These are phyloP conservation scores for Trichosanthes truncata DNA, from an alignment of 306 rosid genomes.

Conservation along the genomic window DNA sequence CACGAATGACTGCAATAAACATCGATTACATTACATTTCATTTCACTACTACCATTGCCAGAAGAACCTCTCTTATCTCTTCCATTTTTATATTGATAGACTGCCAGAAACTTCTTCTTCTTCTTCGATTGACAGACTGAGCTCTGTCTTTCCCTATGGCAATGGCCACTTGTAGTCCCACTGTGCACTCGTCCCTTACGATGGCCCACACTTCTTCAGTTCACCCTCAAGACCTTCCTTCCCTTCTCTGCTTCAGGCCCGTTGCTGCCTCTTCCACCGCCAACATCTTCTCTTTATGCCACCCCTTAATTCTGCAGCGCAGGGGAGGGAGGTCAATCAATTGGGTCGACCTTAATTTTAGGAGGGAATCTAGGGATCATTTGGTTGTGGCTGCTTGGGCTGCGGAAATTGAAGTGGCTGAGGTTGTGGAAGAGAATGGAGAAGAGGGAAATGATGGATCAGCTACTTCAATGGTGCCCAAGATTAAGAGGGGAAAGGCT, in stretches of 20 bases:
- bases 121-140: neutral
- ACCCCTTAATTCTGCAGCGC: conserved; percentile 28
- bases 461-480: conserved; percentile 17
- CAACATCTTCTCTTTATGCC: conserved; percentile 17
- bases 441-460: conserved; percentile 22
- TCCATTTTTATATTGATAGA: conserved; percentile 1
- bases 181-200: conserved; percentile 45
- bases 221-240: conserved; percentile 38
- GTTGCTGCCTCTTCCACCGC: conserved; percentile 28
- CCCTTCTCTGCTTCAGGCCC: conserved; percentile 42
- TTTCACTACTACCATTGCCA: neutral
- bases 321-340: conserved; percentile 16
- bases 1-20: neutral
- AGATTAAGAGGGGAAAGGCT: conserved; percentile 85
- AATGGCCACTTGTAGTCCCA: conserved; percentile 46
- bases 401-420: conserved; percentile 47
- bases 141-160: conserved; percentile 9
- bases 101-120: neutral
- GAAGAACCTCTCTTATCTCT: conserved; percentile 9
- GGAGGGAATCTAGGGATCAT: conserved; percentile 13
- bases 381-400: conserved; percentile 42
- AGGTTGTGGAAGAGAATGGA: conserved; percentile 24
- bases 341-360: conserved; percentile 19
- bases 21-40: neutral
- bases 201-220: conserved; percentile 35